Evolutionary conservation across 495 filamentous ascomycete genomes (phyloP), one percentile per base, ranked within the genome.

Genomic region (Penicillium parvum): DNA sequence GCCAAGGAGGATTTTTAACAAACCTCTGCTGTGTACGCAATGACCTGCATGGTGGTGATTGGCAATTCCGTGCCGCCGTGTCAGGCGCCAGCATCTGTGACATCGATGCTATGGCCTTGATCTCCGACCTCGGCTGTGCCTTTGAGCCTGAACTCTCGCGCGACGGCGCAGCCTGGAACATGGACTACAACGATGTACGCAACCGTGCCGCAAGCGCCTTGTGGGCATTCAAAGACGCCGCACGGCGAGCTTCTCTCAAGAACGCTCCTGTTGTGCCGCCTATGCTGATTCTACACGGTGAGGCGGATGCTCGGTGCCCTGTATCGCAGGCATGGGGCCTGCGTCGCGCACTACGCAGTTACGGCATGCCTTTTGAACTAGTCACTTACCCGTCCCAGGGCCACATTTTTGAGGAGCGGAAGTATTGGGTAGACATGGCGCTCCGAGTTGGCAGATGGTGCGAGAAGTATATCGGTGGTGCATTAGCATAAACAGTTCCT

Each of bases 1-100:
- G 50, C 43, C 53, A 60, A 40, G 63, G 63, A 27, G 63, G 63
- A 7, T 66, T 60, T 26, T 39, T 64, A 12, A 47, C 50, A 14
- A 41, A 56, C 28, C 46, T 57, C 15, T 45, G 46, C 12, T 38
- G 48, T 20, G 45, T 46, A 5, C 46, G 51, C 22, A 45, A 49
- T 12, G 52, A 30, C 29, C 53, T 43, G 27, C 29, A 42, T 16
- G 12, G 16, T 8, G 39, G 39, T 32, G 29, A n/a, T 22, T 42
- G 29, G 39, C 41, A 32, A 11, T 53, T 60, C 45, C 29, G 22
- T 16, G 55, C 52, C 26, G 52, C 55, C 23, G 38, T 58, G 14
- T 48, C 42, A 11, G 52, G 55, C 26, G 52, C 43, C 10, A 50
- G 55, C 14, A 45, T 58, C 19, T 45, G 43, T 19, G 55, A 58